phyloP scores from a whole-genome alignment of 2,329 filamentous ascomycete species.

The Xylaria arbuscula region DNA sequence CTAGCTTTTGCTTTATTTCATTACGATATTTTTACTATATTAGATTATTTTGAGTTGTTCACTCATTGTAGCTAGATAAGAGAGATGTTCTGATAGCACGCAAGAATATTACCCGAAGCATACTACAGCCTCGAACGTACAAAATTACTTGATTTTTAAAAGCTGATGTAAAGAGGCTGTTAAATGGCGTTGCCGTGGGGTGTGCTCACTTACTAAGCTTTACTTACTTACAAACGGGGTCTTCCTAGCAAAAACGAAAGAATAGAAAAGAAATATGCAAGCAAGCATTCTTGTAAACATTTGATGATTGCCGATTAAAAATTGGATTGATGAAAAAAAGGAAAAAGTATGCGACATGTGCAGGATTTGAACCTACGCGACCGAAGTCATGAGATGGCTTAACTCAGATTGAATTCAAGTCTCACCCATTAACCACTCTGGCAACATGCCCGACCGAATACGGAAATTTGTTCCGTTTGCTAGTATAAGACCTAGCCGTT shows the following conservation, averaged over 20 bases:
- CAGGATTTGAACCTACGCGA: constrained; percentile 50
- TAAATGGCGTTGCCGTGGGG: not conserved
- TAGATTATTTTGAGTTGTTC: too few species aligned
- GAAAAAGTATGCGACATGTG: constrained; percentile 40
- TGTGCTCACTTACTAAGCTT: too few species aligned
- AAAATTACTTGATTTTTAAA: not conserved
- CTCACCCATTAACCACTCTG: constrained; percentile 50
- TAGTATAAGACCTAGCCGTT: not conserved
- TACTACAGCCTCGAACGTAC: too few species aligned
- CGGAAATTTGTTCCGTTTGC: not conserved
- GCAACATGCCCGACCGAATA: constrained; percentile 41
- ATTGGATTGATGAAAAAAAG: not conserved
- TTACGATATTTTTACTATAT: too few species aligned
- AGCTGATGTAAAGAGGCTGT: not conserved
- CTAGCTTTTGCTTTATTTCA: too few species aligned
- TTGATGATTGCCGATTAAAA: too few species aligned
- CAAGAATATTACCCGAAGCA: too few species aligned
- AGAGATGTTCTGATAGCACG: too few species aligned
- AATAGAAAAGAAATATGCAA: not conserved
- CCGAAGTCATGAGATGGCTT: constrained; percentile 48
- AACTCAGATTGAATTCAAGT: constrained; percentile 44
- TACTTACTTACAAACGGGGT: too few species aligned
- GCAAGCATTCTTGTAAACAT: too few species aligned
- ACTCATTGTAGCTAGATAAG: too few species aligned
- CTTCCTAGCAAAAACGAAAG: not conserved